A percentile compares a stretch with the other conserved stretches of the same genome.
Evolutionary conservation across 1,284 basidiomycete species (phyloP).

Genomic region (Kwoniella shivajii): DNA sequence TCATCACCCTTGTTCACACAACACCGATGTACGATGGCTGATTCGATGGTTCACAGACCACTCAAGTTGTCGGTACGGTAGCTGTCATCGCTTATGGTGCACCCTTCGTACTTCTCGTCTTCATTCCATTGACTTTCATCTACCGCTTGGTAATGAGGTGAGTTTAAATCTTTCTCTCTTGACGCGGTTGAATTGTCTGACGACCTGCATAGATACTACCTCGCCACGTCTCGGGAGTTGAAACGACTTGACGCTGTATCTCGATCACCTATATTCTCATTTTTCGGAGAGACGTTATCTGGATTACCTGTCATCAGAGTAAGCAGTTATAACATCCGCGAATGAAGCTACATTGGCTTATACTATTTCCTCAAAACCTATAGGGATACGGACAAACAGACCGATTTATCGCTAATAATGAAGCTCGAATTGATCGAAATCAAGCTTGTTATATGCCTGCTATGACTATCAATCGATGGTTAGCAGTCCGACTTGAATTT

Average conservation of each 20-base stretch:
- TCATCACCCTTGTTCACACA: too few species aligned
- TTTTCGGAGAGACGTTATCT: conserved; percentile 82
- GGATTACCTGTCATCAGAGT: conserved; percentile 81
- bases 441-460: conserved; percentile 59
- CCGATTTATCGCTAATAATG: conserved; percentile 76
- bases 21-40: conserved; percentile 13
- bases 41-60: conserved; percentile 18
- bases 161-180: conserved; percentile 29
- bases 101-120: conserved; percentile 75
- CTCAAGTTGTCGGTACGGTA: conserved; percentile 69
- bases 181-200: neutral
- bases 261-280: conserved; percentile 84
- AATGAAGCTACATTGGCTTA: neutral
- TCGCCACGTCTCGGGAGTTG: conserved; percentile 85
- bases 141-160: conserved; percentile 76
- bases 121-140: conserved; percentile 73
- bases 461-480: conserved; percentile 59
- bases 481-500: conserved; percentile 65
- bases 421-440: conserved; percentile 65
- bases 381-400: conserved; percentile 67
- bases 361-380: neutral
- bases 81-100: conserved; percentile 77
- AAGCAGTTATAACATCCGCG: conserved; percentile 17
- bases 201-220: conserved; percentile 70
- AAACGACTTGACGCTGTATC: conserved; percentile 90